Base-by-base conservation (phyloP, 208 protist species). In the Leishmania guyanensis region DNA sequence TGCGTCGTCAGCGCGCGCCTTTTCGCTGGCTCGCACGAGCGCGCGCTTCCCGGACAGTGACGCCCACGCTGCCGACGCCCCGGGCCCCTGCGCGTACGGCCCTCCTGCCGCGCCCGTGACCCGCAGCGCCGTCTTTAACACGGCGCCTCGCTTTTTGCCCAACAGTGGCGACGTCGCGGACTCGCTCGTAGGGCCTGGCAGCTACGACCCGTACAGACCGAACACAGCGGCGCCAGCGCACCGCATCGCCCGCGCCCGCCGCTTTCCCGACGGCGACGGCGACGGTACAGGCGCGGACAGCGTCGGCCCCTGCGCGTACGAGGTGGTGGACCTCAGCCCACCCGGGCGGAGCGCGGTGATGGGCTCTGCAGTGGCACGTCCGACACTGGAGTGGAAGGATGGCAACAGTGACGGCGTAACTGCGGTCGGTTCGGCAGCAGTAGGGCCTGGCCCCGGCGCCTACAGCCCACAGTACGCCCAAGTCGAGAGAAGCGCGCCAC, bases 141-240 rank as follows among this genome's bases (percentile, higher is more conserved):
- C 81, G 26, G 82, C 89, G 29, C 80, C 86, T n/a, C 91, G 89
- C 66, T 74, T 83, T 16, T 9, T 84, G 2, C 9, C 73, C 53
- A 76, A 74, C 29, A 68, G 33, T 62, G 79, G 78, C 26, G 75
- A 62, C 36, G 51, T 36, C 29, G 51, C 50, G 20, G 46, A n/a
- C 39, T 29, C 64, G 29, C 64, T 68, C 39, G 72, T 89, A 29
- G 90, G 90, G 17, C 90, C 90, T 58, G 90, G 90, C 51, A 84
- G 77, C 72, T 94, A 94, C 77, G 84, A 91, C 50, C 79, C 84
- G 54, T 54, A 86, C 39, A 48, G 17, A n/a, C 29, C 62, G 36
- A 62, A 46, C 16, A 29, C 74, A 20, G n/a, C 60, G 22, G 78
- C 43, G 3, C 66, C 56, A 10, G 8, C 74, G 56, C 77, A 65